These are phyloP conservation scores for Taiwanofungus camphoratus DNA, from an alignment of 1,284 basidiomycete species.

Conservation along the genomic window DNA sequence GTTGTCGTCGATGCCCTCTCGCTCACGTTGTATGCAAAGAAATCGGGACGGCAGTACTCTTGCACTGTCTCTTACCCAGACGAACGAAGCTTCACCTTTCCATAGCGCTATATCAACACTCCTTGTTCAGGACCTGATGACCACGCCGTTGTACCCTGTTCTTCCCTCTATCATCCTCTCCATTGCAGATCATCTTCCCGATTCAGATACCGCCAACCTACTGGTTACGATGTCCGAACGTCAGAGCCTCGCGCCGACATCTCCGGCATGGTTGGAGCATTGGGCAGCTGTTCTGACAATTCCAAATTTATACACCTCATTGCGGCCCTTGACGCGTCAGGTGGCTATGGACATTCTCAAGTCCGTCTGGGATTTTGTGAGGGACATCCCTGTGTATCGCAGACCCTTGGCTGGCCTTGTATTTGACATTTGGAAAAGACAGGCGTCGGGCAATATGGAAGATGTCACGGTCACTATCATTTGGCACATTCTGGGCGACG, in stretches of 20 bases:
- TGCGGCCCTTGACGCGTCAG: constrained; percentile 48
- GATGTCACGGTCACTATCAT: constrained; percentile 39
- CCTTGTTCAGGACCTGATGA: constrained; percentile 52
- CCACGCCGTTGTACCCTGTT: constrained; percentile 47
- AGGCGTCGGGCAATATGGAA: constrained; percentile 29
- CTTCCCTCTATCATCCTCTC: constrained; percentile 58
- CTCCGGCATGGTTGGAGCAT: constrained; percentile 60
- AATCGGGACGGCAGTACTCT: constrained; percentile 46
- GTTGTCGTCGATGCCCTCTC: neutral
- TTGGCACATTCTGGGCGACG: constrained; percentile 61
- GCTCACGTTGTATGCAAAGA: constrained; percentile 29
- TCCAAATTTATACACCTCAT: constrained; percentile 37
- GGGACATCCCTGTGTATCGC: constrained; percentile 63
- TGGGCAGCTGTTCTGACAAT: constrained; percentile 57
- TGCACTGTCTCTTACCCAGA: constrained; percentile 46
- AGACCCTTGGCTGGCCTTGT: constrained; percentile 55
- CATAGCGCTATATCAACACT: constrained; percentile 53
- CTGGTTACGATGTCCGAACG: constrained; percentile 56
- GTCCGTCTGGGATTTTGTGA: constrained; percentile 54
- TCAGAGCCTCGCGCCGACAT: constrained; percentile 61
- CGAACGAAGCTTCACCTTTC: constrained; percentile 48
- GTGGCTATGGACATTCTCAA: constrained; percentile 52
- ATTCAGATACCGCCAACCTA: constrained; percentile 54
- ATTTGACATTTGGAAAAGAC: constrained; percentile 44
- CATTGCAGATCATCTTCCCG: constrained; percentile 57